A percentile compares a stretch with the other conserved stretches of the same genome.
These are phyloP conservation scores for Tolypocladium tundrense DNA, from an alignment of 2,329 filamentous ascomycete genomes.

Conservation along the genomic window DNA sequence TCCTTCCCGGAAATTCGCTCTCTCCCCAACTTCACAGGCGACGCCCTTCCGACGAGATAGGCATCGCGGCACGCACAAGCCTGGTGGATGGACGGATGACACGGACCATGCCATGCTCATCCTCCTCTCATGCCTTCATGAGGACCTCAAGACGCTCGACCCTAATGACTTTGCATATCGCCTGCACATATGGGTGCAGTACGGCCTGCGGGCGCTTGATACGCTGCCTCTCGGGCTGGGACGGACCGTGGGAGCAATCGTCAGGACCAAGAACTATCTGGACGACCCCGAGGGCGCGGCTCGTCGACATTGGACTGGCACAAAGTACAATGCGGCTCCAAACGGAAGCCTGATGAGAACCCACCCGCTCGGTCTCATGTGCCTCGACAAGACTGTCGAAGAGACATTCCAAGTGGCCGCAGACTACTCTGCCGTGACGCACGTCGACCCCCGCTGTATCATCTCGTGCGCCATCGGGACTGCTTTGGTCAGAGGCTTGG, in stretches of 20 bases:
- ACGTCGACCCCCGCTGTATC: constrained; percentile 40
- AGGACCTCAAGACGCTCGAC: constrained; percentile 23
- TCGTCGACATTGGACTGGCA: constrained; percentile 28
- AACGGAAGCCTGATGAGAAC: constrained; percentile 45
- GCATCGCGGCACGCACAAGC: constrained; percentile 30
- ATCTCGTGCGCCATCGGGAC: constrained; percentile 37
- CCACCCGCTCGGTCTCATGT: constrained; percentile 38
- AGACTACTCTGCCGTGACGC: constrained; percentile 32
- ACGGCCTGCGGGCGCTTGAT: constrained; percentile 34
- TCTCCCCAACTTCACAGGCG: constrained; percentile 21
- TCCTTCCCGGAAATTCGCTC: constrained; percentile 25
- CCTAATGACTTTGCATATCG: constrained; percentile 32
- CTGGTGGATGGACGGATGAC: constrained; percentile 42
- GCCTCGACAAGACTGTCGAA: constrained; percentile 25
- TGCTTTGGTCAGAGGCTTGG: constrained; percentile 33
- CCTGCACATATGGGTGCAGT: constrained; percentile 34
- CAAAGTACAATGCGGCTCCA: constrained; percentile 29
- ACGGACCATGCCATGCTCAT: constrained; percentile 42
- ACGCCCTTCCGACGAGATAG: constrained; percentile 33
- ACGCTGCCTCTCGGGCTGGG: constrained; percentile 39
- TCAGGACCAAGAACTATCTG: constrained; percentile 26
- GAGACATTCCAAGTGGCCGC: constrained; percentile 33
- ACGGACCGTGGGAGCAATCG: constrained; percentile 33
- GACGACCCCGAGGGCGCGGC: constrained; percentile 28
- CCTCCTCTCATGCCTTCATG: constrained; percentile 35